Evolutionary conservation across 441 rosid species (phyloP), one percentile per base, ranked within the genome.

Genomic region (Adansonia grandidieri): DNA sequence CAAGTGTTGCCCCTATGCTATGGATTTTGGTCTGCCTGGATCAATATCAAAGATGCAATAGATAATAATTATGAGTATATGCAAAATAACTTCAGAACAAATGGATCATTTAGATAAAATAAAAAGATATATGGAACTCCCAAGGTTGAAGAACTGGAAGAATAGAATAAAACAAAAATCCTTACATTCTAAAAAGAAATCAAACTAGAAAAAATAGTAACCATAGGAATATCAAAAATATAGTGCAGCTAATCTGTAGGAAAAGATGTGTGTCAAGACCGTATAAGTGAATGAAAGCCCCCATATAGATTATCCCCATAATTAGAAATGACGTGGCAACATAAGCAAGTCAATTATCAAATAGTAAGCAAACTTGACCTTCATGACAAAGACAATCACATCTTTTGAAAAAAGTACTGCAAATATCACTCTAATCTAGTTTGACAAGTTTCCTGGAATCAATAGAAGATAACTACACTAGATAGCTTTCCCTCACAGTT

Each of bases 11-110:
- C 75, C 98, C 98, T 47, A 91, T 89, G 80, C 87, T 90, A 85
- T 96, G 99, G 82, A 96, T 86, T 80, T 94, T 96, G 77, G 99
- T 96, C 88, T 94, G 97, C 92, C 99, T 96, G 68, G 1, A 79
- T 76, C 80, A 82, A 74, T 20, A 65, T 28, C 37, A 53, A 19
- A 22, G 58, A 74, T 53, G 75, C 10, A 10, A 51, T 58, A 73
- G 62, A 69, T 58, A 76, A 82, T 8, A 11, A 70, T 14, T 37
- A 24, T 70, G 20, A 22, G 32, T 1, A 48, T 48, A 48, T 3
- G 42, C 74, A 22, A 24, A 69, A 50, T 70, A 48, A 14, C 17
- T 50, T 70, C 60, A 70, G 44, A 37, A 24, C 22, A 13, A 6
- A 13, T 48, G 73, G 19, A 68, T 2, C 45, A 22, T 24, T 13